Percentiles rank a stretch among this genome's conserved stretches.
phyloP scores from a whole-genome alignment of 371 early-diverging fungal species.

The Nosema muscidifuracis region DNA sequence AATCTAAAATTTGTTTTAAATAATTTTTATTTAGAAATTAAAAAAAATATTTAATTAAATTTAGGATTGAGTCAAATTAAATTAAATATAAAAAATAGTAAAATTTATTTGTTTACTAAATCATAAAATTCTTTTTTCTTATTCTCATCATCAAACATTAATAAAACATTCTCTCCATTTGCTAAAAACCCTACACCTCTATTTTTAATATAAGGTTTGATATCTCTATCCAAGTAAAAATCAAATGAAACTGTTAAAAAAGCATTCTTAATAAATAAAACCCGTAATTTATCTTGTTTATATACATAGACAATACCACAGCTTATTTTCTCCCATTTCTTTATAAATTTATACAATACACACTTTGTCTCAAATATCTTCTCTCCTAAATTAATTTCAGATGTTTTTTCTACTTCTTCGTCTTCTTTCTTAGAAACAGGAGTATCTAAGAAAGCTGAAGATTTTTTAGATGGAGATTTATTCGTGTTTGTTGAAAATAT shows the following conservation, averaged over 20 bases:
- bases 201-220: constrained; percentile 5
- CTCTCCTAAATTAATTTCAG: background rate
- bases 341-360: constrained; percentile 18
- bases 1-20: too few relatives aligned
- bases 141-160: constrained; percentile 4
- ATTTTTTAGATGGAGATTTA: too few relatives aligned
- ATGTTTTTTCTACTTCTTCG: background rate
- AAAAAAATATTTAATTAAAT: too few relatives aligned
- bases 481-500: too few relatives aligned
- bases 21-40: too few relatives aligned
- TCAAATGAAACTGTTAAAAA: constrained; percentile 23
- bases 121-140: constrained; percentile 10
- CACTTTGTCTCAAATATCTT: constrained; percentile 8
- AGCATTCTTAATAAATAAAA: constrained; percentile 24
- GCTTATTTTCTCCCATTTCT: constrained; percentile 39
- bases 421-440: background rate
- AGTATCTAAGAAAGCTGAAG: background rate
- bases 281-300: background rate
- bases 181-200: constrained; percentile 9
- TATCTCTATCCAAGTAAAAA: constrained; percentile 16
- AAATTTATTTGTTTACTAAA: too few relatives aligned
- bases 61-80: too few relatives aligned
- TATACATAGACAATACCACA: constrained; percentile 16
- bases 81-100: background rate
- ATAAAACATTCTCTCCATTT: background rate